Conservation (phyloP, 2,329 filamentous ascomycete species). For the Penicillium aurantiogriseum region DNA sequence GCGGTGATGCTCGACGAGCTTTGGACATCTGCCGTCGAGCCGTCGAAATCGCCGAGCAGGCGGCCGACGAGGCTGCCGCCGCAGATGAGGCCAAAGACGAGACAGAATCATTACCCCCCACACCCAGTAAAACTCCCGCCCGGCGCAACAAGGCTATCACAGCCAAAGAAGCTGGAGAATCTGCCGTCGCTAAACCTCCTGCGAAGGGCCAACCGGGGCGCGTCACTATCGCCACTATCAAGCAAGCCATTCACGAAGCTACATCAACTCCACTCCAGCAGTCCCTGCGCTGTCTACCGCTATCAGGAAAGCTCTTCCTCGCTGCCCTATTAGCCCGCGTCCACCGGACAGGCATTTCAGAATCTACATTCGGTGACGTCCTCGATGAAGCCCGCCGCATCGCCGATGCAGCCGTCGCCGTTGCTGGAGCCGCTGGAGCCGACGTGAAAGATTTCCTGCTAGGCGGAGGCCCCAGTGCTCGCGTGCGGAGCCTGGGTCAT, state of each 20-base stretch:
- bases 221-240: conserved; percentile 91
- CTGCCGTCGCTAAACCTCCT: conserved; percentile 20
- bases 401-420: conserved; percentile 44
- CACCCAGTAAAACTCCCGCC: conserved; percentile 45
- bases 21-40: conserved; percentile 93
- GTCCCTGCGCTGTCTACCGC: conserved; percentile 76
- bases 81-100: conserved; percentile 28
- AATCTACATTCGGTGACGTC: conserved; percentile 85
- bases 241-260: conserved; percentile 90
- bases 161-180: conserved; percentile 9
- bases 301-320: conserved; percentile 81
- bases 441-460: conserved; percentile 63
- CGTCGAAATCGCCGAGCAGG: conserved; percentile 88
- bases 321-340: conserved; percentile 76
- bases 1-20: conserved; percentile 86
- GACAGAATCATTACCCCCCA: conserved; percentile 40
- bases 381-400: conserved; percentile 79
- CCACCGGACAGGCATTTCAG: conserved; percentile 77
- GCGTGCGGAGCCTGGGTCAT: conserved; percentile 62
- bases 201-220: conserved; percentile 45
- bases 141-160: conserved; percentile 26
- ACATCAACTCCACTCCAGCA: conserved; percentile 90
- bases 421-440: conserved; percentile 53
- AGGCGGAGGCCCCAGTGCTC: conserved; percentile 39
- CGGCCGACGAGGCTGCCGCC: conserved; percentile 47